Percentiles rank a stretch among this genome's conserved stretches.
phyloP scores from a whole-genome alignment of 73 alveolate genomes.

The Breviolum minutum region DNA sequence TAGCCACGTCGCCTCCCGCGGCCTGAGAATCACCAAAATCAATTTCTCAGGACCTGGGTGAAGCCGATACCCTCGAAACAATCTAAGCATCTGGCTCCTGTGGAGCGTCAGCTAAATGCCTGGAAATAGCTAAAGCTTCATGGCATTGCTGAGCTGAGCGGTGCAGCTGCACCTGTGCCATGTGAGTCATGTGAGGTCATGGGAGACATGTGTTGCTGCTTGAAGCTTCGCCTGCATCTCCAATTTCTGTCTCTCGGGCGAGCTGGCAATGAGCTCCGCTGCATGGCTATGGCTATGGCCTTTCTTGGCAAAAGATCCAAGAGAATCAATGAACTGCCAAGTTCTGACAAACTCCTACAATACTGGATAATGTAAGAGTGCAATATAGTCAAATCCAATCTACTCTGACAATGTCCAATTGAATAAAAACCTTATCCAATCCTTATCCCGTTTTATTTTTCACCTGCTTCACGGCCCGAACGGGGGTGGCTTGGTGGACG shows the following conservation, averaged over 20 bases:
- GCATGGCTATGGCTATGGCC: not conserved
- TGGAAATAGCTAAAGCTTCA: conserved; percentile 46
- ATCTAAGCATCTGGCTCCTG: not conserved
- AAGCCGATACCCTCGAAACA: not conserved
- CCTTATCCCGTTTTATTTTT: too few relatives aligned
- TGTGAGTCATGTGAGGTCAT: not conserved
- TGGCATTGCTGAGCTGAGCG: conserved; percentile 34
- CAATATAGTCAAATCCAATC: too few relatives aligned
- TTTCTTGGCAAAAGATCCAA: too few relatives aligned
- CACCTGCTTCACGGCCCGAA: too few relatives aligned
- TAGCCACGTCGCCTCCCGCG: conserved; percentile 44
- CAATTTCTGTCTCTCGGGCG: conserved; percentile 62
- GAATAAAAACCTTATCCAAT: too few relatives aligned
- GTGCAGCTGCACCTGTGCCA: conserved; percentile 54
- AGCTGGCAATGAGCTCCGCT: conserved; percentile 54
- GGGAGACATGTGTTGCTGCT: not conserved
- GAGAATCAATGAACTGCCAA: too few relatives aligned
- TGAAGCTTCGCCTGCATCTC: conserved; percentile 30
- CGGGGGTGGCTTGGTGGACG: not conserved
- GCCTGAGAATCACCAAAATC: not conserved
- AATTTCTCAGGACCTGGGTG: too few relatives aligned
- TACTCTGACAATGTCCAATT: too few relatives aligned
- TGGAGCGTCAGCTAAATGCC: conserved; percentile 11
- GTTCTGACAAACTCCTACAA: not conserved
- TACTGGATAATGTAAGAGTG: not conserved